Conservation (phyloP, 306 rosid genomes). For the Mucuna pruriens region DNA sequence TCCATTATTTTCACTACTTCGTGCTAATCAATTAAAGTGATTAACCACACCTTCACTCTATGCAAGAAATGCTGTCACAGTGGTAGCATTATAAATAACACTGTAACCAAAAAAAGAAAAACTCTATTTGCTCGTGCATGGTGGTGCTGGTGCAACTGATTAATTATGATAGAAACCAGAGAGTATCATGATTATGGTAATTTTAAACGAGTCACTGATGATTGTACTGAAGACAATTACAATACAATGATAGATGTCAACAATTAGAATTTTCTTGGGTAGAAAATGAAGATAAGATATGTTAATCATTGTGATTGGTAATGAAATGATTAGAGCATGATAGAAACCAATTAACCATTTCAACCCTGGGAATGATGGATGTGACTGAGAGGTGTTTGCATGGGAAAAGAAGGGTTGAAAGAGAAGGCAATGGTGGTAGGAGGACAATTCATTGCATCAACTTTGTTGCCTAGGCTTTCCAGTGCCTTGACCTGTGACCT, state of each 20-base stretch:
- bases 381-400: constrained; percentile 55
- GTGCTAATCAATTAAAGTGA: constrained; percentile 32
- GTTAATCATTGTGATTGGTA: constrained; percentile 48
- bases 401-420: constrained; percentile 82
- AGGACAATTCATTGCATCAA: constrained; percentile 64
- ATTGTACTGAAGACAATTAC: constrained; percentile 42
- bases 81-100: constrained; percentile 17
- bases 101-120: background rate
- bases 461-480: constrained; percentile 73
- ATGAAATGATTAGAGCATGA: constrained; percentile 49
- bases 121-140: constrained; percentile 33
- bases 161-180: constrained; percentile 31
- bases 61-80: constrained; percentile 15
- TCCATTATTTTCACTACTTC: constrained; percentile 34
- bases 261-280: constrained; percentile 29
- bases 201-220: constrained; percentile 38
- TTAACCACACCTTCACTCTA: background rate
- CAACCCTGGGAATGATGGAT: constrained; percentile 46
- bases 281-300: constrained; percentile 42
- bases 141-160: constrained; percentile 40
- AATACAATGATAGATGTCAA: constrained; percentile 33
- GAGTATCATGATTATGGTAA: constrained; percentile 12
- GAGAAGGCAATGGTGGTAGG: constrained; percentile 73
- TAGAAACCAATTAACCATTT: constrained; percentile 3
- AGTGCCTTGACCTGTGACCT: constrained; percentile 82